phyloP scores from a whole-genome alignment of 805 yeast genomes.

The Candida xyloterini region DNA sequence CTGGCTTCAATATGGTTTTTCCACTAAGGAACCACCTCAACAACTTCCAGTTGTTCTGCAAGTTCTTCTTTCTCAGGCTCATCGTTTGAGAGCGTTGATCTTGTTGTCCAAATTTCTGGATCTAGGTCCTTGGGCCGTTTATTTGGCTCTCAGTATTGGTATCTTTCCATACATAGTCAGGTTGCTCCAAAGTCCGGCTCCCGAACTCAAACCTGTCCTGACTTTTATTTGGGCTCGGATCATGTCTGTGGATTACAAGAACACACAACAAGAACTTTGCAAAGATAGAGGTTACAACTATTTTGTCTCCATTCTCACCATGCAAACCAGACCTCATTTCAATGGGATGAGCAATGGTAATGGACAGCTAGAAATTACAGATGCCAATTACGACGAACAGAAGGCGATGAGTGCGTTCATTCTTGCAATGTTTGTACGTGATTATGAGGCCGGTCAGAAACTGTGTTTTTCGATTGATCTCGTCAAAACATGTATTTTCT shows the following conservation, averaged over 20 bases:
- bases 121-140: slow-evolving; percentile 97
- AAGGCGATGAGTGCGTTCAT: slow-evolving; percentile 96
- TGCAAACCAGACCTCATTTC: slow-evolving; percentile 28
- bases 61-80: slow-evolving; percentile 90
- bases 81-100: slow-evolving; percentile 83
- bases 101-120: slow-evolving; percentile 83
- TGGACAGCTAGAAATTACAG: slow-evolving; percentile 28
- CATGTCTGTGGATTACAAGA: slow-evolving; percentile 89
- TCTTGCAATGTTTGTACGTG: slow-evolving; percentile 77
- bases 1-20: slow-evolving; percentile 90
- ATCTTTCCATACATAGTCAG: slow-evolving; percentile 93
- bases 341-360: slow-evolving; percentile 4
- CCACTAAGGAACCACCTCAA: slow-evolving; percentile 84
- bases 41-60: slow-evolving; percentile 93
- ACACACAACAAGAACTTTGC: slow-evolving; percentile 87
- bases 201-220: slow-evolving; percentile 87
- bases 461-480: slow-evolving; percentile 74
- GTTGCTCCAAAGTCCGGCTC: slow-evolving; percentile 89
- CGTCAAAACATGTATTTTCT: slow-evolving; percentile 60
- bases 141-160: slow-evolving; percentile 87
- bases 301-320: slow-evolving; percentile 73
- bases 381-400: slow-evolving; percentile 69
- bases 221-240: slow-evolving; percentile 98
- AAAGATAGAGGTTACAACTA: slow-evolving; percentile 90
- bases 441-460: slow-evolving; percentile 75